phyloP scores from a whole-genome alignment of 371 early-diverging fungal species.

The Lichtheimia corymbifera region DNA sequence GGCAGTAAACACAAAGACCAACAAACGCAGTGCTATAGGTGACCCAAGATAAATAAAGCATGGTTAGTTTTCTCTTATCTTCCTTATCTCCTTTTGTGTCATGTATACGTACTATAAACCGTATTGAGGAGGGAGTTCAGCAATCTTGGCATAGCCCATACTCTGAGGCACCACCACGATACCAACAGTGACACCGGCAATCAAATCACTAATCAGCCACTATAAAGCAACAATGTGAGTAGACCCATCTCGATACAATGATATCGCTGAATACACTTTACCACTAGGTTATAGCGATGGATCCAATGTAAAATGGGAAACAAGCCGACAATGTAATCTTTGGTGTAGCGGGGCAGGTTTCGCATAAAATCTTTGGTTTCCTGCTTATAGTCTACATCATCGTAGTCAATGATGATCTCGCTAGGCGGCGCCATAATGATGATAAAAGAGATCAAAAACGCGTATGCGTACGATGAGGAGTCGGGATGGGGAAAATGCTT shows the following conservation, averaged over 20 bases:
- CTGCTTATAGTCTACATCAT: constrained; percentile 18
- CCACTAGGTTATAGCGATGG: constrained; percentile 63
- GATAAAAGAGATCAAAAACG: not conserved
- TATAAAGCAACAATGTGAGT: constrained; percentile 8
- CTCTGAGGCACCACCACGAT: constrained; percentile 85
- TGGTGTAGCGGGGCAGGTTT: constrained; percentile 28
- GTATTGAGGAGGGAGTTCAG: constrained; percentile 76
- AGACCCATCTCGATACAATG: not conserved
- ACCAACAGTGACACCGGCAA: constrained; percentile 88
- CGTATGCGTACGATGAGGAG: not conserved
- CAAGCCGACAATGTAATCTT: constrained; percentile 35
- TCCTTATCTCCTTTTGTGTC: not conserved
- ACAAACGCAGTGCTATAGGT: constrained; percentile 59
- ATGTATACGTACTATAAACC: constrained; percentile 74
- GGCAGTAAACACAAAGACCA: constrained; percentile 74
- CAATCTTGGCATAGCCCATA: constrained; percentile 87
- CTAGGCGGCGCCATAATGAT: not conserved
- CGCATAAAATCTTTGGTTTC: constrained; percentile 25
- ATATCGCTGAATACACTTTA: constrained; percentile 7
- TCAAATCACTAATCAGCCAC: constrained; percentile 82
- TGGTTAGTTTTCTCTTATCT: not conserved
- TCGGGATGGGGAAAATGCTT: not conserved
- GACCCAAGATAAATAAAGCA: not conserved
- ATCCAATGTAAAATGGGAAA: constrained; percentile 78
- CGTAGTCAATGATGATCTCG: constrained; percentile 38